Base-by-base conservation (phyloP, 2,329 filamentous ascomycete genomes). In the Beauveria bassiana region DNA sequence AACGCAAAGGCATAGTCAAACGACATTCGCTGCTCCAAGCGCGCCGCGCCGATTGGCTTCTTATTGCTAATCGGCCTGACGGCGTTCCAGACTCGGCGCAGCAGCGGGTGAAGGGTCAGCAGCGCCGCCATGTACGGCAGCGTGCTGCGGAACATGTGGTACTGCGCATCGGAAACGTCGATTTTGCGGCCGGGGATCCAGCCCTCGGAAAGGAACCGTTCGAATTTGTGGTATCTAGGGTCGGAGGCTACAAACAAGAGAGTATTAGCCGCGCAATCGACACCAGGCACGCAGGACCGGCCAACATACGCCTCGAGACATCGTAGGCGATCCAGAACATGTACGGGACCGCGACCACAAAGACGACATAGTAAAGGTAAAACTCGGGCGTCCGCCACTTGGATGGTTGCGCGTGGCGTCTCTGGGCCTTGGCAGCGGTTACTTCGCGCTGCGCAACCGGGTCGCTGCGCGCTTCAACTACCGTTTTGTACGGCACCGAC, bases 181-280 rank as follows among this genome's bases (percentile, higher is more conserved):
- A 98, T 91, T 81, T 91, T 91, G 63, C 93, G 89, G 28, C 93
- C 93, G 8, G 89, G 89, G 62, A 99, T 89, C 95, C 95, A 99
- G 67, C 95, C 96, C 9, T 86, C 81, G 2, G 86, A 86, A 18
- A 99, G 82, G 45, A 87, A 78, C 63, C 79, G 78, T 64, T 88
- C 81, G 71, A 87, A 97, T 67, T 87, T 89, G 62, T 81, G 72
- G 71, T 95, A 99, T 66, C 89, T 86, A 5, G 91, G 90, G 71
- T 97, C 89, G 42, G 86, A 87, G 63, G 88, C 92, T 96, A 70
- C 7, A 54, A 22, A 9, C 12, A 57, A 57, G 2, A 42, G 18
- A 22, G 10, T 16, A 46, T 58, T 42, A 58, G 55, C 45, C 9
- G n/a, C 22, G 31, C 5, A 40, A 18, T 4, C 1, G 22, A 7